Conservation (phyloP, 2,329 filamentous ascomycete species). For the Colletotrichum sp. region DNA sequence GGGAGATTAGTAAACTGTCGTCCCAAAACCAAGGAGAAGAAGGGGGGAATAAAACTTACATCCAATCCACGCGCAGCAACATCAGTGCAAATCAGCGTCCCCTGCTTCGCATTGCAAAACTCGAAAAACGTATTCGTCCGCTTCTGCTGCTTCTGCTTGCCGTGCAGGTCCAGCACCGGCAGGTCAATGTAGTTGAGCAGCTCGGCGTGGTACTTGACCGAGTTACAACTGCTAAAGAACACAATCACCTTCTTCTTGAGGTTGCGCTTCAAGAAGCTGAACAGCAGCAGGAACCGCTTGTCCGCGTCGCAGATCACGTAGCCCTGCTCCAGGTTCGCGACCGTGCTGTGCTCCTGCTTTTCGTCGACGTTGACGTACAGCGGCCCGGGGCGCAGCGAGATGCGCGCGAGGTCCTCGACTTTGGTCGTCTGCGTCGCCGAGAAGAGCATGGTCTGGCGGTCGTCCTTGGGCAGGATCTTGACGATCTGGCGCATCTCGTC, state of each 20-base stretch:
- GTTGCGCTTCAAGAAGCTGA: constrained; percentile 92
- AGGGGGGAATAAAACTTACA: constrained; percentile 49
- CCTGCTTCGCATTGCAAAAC: constrained; percentile 77
- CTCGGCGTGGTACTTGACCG: constrained; percentile 94
- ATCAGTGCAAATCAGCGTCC: constrained; percentile 93
- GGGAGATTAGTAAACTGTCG: background rate
- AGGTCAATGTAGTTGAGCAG: constrained; percentile 98
- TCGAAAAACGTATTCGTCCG: constrained; percentile 99
- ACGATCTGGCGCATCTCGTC: constrained; percentile 98
- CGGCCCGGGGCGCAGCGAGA: constrained; percentile 88
- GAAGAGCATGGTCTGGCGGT: constrained; percentile 97
- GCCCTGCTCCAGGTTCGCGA: constrained; percentile 92
- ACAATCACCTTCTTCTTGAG: constrained; percentile 97
- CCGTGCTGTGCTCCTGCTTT: constrained; percentile 86
- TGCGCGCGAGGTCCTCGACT: constrained; percentile 93
- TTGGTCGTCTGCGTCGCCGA: constrained; percentile 98
- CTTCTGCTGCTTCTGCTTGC: constrained; percentile 98
- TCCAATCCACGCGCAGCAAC: constrained; percentile 94
- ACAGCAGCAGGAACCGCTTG: constrained; percentile 90
- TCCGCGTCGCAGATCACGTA: constrained; percentile 94
- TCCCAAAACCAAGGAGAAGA: background rate
- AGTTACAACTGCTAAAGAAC: constrained; percentile 91
- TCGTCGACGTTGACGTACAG: constrained; percentile 98
- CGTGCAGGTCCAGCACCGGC: constrained; percentile 83
- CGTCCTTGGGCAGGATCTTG: constrained; percentile 86